Conservation (phyloP, 768 basidiomycete species). For the Hygrophoropsis aurantiaca region DNA sequence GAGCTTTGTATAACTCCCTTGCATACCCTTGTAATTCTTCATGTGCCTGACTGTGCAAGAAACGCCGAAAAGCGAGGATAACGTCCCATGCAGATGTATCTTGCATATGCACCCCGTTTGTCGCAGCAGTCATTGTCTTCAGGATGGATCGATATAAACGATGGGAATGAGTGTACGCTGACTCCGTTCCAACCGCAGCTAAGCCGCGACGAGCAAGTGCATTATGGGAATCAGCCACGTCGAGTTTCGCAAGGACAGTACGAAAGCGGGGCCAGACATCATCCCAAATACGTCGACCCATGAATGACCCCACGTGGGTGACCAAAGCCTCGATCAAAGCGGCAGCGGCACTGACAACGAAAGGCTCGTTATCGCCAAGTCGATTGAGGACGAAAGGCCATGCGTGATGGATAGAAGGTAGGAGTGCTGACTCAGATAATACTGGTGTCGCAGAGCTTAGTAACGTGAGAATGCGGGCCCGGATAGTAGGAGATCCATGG, state of each 20-base stretch:
- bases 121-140: slow-evolving; percentile 67
- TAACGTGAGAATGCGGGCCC: slow-evolving; percentile 77
- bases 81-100: slow-evolving; percentile 83
- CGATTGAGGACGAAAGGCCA: slow-evolving; percentile 96
- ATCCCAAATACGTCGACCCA: slow-evolving; percentile 84
- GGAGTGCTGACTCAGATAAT: slow-evolving; percentile 66
- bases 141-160: slow-evolving; percentile 77
- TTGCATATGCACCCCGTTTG: slow-evolving; percentile 64
- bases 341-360: slow-evolving; percentile 78
- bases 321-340: slow-evolving; percentile 72
- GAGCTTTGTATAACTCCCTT: slow-evolving; percentile 58
- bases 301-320: slow-evolving; percentile 75
- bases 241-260: slow-evolving; percentile 56
- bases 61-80: slow-evolving; percentile 71
- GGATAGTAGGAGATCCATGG: slow-evolving; percentile 83
- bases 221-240: slow-evolving; percentile 60
- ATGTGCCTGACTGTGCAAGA: slow-evolving; percentile 65
- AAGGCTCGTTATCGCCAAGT: slow-evolving; percentile 68
- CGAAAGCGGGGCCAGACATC: slow-evolving; percentile 90
- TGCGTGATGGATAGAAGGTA: slow-evolving; percentile 82
- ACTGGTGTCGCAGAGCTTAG: slow-evolving; percentile 74
- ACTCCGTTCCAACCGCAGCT: slow-evolving; percentile 58
- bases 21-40: slow-evolving; percentile 73
- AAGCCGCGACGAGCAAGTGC: slow-evolving; percentile 62
- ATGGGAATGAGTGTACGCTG: slow-evolving; percentile 80